Base-by-base conservation (phyloP, 495 filamentous ascomycete species). In the Neurospora sp. region DNA sequence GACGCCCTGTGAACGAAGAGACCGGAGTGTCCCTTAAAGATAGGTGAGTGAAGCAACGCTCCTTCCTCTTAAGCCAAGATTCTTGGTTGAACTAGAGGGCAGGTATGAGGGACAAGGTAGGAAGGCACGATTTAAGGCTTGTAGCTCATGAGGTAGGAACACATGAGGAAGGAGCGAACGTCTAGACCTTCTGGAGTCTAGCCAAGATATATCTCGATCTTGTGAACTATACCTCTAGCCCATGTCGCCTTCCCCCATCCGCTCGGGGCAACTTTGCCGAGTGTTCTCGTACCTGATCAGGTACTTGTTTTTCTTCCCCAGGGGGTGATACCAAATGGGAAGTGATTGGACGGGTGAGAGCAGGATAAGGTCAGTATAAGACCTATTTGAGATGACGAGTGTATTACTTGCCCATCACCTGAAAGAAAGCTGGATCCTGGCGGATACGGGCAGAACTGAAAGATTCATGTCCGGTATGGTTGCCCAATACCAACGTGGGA, bases 391-490 rank as follows among this genome's bases (percentile, higher is more conserved):
- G 75, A 80, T 76, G 75, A 77, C 76, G 71, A 70, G 73, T 78
- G 78, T 77, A 81, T 79, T 80, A 74, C 75, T 39, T 28, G 42
- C 62, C 39, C 75, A 77, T 79, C 80, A 80, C 80, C 80, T 81
- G 79, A 73, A 76, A 66, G 54, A 15, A 66, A 36, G 54, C 24
- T 19, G 31, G 15, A 66, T 34, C 28, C 54, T 66, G 54, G 54
- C 28, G 15, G 28, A 66, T 17, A 66, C 28, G 28, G 54, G 28
- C 54, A 66, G 54, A 34, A 66, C 54, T 36, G 54, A 9, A 34
- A 17, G 24, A 7, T 39, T 71, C 45, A 59, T 21, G 69, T 71
- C 37, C 31, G 21, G 36, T 5, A 40, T 40, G n/a, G 15, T 69
- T 42, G 38, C 62, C 42, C 39, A 42, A 37, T 66, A 43, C 70